Evolutionary conservation across 345 rosid species (phyloP).

Genomic region (Orychophragmus violaceus): DNA sequence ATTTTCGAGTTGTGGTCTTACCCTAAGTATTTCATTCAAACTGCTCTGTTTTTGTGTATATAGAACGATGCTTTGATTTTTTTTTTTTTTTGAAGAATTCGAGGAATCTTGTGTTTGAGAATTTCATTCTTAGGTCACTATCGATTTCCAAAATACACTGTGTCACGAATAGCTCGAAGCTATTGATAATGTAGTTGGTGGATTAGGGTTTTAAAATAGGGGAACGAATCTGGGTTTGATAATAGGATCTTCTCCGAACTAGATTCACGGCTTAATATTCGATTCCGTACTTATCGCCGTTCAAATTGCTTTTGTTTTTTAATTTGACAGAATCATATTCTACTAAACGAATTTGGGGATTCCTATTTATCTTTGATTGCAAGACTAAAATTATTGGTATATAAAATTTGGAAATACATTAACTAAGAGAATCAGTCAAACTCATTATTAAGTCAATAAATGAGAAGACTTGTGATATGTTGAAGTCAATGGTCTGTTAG

Average conservation of each 20-base stretch:
- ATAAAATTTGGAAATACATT: background rate
- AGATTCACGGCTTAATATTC: conserved; percentile 24
- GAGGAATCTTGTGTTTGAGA: no score
- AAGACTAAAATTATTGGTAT: no score
- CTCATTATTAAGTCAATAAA: background rate
- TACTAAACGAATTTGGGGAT: background rate
- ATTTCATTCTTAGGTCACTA: no score
- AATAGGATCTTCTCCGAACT: background rate
- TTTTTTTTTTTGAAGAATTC: no score
- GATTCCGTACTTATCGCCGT: conserved; percentile 18
- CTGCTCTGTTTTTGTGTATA: no score
- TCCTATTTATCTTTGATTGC: background rate
- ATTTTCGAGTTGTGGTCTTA: no score
- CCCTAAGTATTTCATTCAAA: no score
- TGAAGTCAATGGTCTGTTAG: background rate
- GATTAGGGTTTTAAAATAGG: background rate
- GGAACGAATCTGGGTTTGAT: background rate
- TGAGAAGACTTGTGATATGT: conserved; percentile 6
- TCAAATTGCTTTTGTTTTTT: background rate
- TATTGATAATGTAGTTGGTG: conserved; percentile 14
- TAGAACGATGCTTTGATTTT: no score
- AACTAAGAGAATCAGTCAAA: background rate
- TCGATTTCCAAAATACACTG: no score
- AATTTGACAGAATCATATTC: conserved; percentile 6
- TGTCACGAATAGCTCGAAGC: background rate